A percentile compares a stretch with the other conserved stretches of the same genome.
These are phyloP conservation scores for Neofusicoccum cordaticola DNA, from an alignment of 2,329 filamentous ascomycete genomes.

Conservation along the genomic window DNA sequence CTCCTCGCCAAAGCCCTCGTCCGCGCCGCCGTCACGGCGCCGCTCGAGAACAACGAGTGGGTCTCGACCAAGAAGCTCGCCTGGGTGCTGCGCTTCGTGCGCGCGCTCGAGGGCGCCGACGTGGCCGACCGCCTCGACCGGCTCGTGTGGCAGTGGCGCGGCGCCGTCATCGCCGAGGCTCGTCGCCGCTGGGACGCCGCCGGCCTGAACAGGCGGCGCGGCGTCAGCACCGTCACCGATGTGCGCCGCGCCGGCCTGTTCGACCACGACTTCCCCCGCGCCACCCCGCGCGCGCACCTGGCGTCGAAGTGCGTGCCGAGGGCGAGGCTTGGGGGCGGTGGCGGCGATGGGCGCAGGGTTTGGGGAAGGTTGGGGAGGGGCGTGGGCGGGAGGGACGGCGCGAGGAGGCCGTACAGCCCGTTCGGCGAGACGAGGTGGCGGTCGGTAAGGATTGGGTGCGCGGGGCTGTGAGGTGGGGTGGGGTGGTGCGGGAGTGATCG, in stretches of 20 bases:
- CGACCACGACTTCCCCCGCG: background rate
- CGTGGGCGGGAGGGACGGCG: background rate
- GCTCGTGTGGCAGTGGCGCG: slow-evolving; percentile 7
- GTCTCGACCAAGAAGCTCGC: background rate
- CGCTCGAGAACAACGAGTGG: slow-evolving; percentile 14
- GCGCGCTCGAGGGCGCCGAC: background rate
- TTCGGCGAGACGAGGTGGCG: background rate
- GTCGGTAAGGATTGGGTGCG: no score
- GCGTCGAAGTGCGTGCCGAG: background rate
- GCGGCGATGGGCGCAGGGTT: background rate
- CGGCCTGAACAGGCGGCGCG: background rate
- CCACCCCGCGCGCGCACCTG: background rate
- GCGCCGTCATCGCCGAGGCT: slow-evolving; percentile 3
- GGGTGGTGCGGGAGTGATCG: no score
- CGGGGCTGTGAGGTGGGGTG: no score
- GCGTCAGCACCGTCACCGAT: background rate
- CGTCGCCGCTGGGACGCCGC: slow-evolving; percentile 5
- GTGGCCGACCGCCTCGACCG: background rate
- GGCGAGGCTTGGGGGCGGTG: background rate
- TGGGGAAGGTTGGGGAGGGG: background rate
- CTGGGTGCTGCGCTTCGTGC: slow-evolving; percentile 5
- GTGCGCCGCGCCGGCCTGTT: background rate
- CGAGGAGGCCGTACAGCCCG: background rate
- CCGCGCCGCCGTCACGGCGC: slow-evolving; percentile 1
- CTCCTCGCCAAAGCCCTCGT: slow-evolving; percentile 15